phyloP scores from a whole-genome alignment of 2,329 filamentous ascomycete species.

The Penicillium olsonii region DNA sequence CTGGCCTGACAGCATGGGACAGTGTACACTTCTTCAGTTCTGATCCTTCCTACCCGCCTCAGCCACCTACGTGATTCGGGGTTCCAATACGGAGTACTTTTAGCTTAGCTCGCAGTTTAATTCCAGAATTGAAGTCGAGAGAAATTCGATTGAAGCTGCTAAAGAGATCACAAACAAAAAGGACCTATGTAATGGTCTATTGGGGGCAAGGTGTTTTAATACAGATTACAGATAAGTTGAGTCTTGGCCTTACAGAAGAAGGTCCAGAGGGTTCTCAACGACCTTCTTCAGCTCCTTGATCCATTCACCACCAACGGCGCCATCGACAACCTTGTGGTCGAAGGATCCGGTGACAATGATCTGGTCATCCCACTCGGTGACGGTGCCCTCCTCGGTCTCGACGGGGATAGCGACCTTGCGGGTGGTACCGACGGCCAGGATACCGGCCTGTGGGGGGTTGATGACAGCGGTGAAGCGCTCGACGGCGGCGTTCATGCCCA shows the following conservation, averaged over 20 bases:
- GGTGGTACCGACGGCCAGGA: conserved; percentile 90
- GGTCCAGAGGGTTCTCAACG: conserved; percentile 93
- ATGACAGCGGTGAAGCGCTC: conserved; percentile 98
- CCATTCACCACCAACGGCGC: conserved; percentile 94
- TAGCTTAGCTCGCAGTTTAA: background rate
- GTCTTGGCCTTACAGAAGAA: conserved; percentile 70
- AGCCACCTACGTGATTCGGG: conserved; percentile 15
- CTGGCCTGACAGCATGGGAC: too few relatives aligned
- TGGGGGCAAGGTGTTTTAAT: conserved; percentile 35
- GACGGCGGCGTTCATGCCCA: conserved; percentile 98
- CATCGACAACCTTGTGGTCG: conserved; percentile 98
- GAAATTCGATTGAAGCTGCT: conserved; percentile 33
- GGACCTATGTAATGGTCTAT: conserved; percentile 29
- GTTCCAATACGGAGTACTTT: background rate
- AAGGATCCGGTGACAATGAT: conserved; percentile 94
- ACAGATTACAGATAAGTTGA: conserved; percentile 34
- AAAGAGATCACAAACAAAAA: conserved; percentile 31
- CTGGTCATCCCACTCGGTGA: conserved; percentile 93
- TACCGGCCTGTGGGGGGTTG: conserved; percentile 96
- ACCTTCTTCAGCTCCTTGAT: conserved; percentile 97
- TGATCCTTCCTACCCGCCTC: background rate
- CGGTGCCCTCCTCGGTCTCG: conserved; percentile 79
- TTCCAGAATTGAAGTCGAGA: conserved; percentile 13
- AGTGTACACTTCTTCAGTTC: too few relatives aligned
- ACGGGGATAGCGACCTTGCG: conserved; percentile 91